A percentile compares a stretch with the other conserved stretches of the same genome.
These are phyloP conservation scores for Chlorella vulgaris DNA, from an alignment of 139 green algal species.

Conservation along the genomic window DNA sequence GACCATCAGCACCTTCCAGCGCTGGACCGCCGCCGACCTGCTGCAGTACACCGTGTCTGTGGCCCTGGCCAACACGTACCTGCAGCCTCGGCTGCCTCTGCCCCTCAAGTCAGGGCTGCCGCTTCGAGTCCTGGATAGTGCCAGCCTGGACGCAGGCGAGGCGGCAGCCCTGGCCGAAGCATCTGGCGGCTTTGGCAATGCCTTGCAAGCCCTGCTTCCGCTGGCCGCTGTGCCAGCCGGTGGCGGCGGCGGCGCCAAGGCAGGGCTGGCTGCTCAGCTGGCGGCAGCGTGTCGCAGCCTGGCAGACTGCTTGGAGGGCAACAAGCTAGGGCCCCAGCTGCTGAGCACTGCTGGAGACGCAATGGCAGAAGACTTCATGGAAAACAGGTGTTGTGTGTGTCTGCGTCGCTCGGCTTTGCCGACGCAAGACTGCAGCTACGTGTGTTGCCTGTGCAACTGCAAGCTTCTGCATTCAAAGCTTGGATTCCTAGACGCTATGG, in stretches of 20 bases:
- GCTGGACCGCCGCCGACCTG: constrained; percentile 44
- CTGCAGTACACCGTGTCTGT: constrained; percentile 29
- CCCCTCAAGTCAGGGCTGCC: constrained; percentile 30
- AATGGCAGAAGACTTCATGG: constrained; percentile 36
- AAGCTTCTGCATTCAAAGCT: no score
- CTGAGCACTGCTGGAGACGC: constrained; percentile 28
- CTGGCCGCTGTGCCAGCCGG: not conserved
- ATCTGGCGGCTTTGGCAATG: constrained; percentile 1
- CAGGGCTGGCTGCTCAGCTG: constrained; percentile 1
- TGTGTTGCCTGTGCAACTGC: no score
- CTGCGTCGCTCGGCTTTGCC: no score
- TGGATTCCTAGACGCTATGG: no score
- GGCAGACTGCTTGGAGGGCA: constrained; percentile 56
- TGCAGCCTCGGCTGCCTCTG: constrained; percentile 43
- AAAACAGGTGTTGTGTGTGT: constrained; percentile 3
- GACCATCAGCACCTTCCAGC: constrained; percentile 79
- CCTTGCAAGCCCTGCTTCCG: not conserved
- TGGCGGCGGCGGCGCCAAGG: not conserved
- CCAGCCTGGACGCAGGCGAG: not conserved
- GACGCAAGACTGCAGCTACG: no score
- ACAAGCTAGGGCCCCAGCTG: constrained; percentile 9
- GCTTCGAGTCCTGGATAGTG: not conserved
- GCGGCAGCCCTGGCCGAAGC: not conserved
- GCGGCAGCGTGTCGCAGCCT: constrained; percentile 54
- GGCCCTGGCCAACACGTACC: constrained; percentile 7